A percentile compares a stretch with the other conserved stretches of the same genome.
These are phyloP conservation scores for Hypoxylon sp. DNA, from an alignment of 2,329 filamentous ascomycete genomes.

Conservation along the genomic window DNA sequence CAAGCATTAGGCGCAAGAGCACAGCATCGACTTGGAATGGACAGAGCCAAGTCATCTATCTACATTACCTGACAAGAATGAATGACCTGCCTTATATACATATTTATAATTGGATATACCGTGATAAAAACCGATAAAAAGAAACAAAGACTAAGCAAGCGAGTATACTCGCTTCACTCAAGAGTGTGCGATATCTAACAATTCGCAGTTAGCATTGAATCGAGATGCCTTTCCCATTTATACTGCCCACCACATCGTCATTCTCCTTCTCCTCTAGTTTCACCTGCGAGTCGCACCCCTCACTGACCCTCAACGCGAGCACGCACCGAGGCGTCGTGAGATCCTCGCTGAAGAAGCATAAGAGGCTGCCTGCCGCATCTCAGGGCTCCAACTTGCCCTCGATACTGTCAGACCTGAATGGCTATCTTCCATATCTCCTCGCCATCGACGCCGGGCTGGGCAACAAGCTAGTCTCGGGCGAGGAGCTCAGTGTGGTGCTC, in stretches of 20 bases:
- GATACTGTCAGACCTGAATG: slow-evolving; percentile 73
- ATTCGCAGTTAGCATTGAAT: not conserved
- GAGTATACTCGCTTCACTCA: not conserved
- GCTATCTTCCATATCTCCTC: slow-evolving; percentile 85
- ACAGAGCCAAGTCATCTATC: slow-evolving; percentile 19
- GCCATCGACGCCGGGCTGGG: slow-evolving; percentile 78
- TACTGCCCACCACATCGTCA: slow-evolving; percentile 86
- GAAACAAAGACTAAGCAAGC: not conserved
- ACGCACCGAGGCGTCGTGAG: slow-evolving; percentile 85
- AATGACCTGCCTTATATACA: not conserved
- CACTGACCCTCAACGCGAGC: slow-evolving; percentile 81
- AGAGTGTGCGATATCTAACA: not conserved
- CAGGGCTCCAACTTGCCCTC: slow-evolving; percentile 75
- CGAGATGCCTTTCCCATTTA: slow-evolving; percentile 87
- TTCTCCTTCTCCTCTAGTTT: slow-evolving; percentile 83
- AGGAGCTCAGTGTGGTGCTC: slow-evolving; percentile 73
- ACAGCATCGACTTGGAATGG: not conserved
- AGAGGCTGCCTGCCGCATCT: slow-evolving; percentile 77
- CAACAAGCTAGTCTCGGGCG: slow-evolving; percentile 58
- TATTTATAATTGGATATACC: not conserved
- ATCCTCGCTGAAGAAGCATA: slow-evolving; percentile 86
- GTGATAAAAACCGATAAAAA: not conserved
- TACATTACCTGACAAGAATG: slow-evolving; percentile 6
- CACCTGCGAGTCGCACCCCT: slow-evolving; percentile 84
- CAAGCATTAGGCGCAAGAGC: not conserved